Conservation (phyloP, 1,139 yeast genomes). For the Yamadazyma triangularis region DNA sequence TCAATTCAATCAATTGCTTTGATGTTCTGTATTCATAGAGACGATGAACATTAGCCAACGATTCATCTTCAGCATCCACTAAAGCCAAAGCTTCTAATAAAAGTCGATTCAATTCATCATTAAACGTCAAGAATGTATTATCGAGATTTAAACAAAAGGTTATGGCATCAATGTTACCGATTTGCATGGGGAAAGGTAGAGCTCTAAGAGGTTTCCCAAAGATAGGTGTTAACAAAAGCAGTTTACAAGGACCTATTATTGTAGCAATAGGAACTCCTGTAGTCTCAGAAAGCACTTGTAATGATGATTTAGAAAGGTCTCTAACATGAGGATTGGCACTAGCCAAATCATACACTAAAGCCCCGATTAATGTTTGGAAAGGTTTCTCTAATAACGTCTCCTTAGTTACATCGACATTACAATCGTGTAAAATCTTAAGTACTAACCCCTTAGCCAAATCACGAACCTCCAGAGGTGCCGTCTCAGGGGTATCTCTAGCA, state of each 20-base stretch:
- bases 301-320: constrained; percentile 72
- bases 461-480: constrained; percentile 79
- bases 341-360: constrained; percentile 86
- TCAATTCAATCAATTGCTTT: constrained; percentile 76
- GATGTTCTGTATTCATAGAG: constrained; percentile 84
- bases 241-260: constrained; percentile 79
- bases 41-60: constrained; percentile 81
- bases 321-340: constrained; percentile 83
- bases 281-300: constrained; percentile 63
- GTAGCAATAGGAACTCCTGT: constrained; percentile 67
- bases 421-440: constrained; percentile 56
- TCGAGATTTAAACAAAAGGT: constrained; percentile 82
- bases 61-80: constrained; percentile 97
- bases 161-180: constrained; percentile 95
- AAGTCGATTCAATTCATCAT: constrained; percentile 81
- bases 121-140: constrained; percentile 76
- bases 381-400: constrained; percentile 63
- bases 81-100: constrained; percentile 87
- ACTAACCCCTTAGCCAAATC: constrained; percentile 67
- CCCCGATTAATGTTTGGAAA: constrained; percentile 78
- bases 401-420: constrained; percentile 56
- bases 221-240: constrained; percentile 80
- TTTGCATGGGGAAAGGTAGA: constrained; percentile 96
- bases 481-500: constrained; percentile 83
- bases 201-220: constrained; percentile 97